phyloP scores from a whole-genome alignment of 768 basidiomycete species.

The Astraeus odoratus region DNA sequence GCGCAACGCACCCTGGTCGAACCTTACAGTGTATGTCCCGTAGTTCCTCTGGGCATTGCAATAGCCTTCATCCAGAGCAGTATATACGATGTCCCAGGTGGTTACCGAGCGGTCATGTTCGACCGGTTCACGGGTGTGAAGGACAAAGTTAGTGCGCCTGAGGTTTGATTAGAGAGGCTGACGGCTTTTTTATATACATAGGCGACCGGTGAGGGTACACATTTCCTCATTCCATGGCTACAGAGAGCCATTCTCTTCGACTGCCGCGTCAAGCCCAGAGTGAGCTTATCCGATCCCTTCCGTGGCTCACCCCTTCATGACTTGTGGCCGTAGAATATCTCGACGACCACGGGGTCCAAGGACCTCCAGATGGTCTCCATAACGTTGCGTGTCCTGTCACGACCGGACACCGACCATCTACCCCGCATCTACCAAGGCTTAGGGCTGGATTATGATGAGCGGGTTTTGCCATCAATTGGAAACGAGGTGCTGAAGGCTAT shows the following conservation, averaged over 20 bases:
- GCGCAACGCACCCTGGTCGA: neutral
- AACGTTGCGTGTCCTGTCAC: slow-evolving; percentile 89
- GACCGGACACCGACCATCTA: slow-evolving; percentile 84
- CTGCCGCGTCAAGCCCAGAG: slow-evolving; percentile 94
- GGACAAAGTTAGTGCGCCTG: slow-evolving; percentile 46
- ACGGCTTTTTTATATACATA: slow-evolving; percentile 32
- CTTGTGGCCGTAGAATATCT: slow-evolving; percentile 68
- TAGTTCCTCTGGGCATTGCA: slow-evolving; percentile 35
- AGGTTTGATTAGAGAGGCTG: neutral
- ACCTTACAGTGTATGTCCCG: slow-evolving; percentile 7
- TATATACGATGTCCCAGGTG: slow-evolving; percentile 76
- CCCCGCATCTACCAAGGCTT: slow-evolving; percentile 92
- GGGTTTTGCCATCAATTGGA: slow-evolving; percentile 94
- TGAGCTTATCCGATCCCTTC: slow-evolving; percentile 29
- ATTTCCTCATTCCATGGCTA: slow-evolving; percentile 92
- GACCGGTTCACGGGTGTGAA: slow-evolving; percentile 93
- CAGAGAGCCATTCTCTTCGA: slow-evolving; percentile 96
- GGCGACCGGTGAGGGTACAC: slow-evolving; percentile 91
- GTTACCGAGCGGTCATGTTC: slow-evolving; percentile 95
- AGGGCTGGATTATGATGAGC: slow-evolving; percentile 95
- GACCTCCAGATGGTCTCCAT: slow-evolving; percentile 99
- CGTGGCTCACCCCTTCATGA: slow-evolving; percentile 2
- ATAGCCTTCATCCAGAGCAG: slow-evolving; percentile 42
- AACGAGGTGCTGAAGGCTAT: slow-evolving; percentile 98
- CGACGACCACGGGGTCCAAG: slow-evolving; percentile 97